phyloP scores from a whole-genome alignment of 2,329 filamentous ascomycete genomes.

The Torrubiellomyces zombiae region DNA sequence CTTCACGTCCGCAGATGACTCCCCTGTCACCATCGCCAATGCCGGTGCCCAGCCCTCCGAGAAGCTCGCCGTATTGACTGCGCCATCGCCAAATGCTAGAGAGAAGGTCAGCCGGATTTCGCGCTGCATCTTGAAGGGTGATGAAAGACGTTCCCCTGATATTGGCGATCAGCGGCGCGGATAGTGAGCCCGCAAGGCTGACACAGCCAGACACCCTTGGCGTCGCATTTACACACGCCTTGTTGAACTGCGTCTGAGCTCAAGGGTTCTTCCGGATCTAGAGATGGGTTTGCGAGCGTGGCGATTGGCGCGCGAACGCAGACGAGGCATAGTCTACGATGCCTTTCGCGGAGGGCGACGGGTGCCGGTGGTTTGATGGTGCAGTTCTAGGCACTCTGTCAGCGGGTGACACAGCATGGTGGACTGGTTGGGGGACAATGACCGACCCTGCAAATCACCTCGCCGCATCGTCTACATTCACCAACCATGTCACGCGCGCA shows the following conservation, averaged over 20 bases:
- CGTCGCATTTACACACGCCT: constrained; percentile 34
- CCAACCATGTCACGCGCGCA: constrained; percentile 82
- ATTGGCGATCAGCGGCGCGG: constrained; percentile 39
- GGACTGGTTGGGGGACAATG: background rate
- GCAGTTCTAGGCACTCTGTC: constrained; percentile 52
- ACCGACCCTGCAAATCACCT: constrained; percentile 66
- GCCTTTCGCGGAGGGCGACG: constrained; percentile 50
- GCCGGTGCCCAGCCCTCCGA: constrained; percentile 67
- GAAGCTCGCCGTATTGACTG: constrained; percentile 64
- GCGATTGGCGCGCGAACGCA: constrained; percentile 59
- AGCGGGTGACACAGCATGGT: constrained; percentile 4
- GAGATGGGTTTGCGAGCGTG: constrained; percentile 27
- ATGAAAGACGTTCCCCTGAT: constrained; percentile 30
- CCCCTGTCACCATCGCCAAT: constrained; percentile 80
- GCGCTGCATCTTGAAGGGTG: background rate
- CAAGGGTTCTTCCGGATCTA: constrained; percentile 29
- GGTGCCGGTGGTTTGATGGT: constrained; percentile 64
- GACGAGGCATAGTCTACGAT: constrained; percentile 63
- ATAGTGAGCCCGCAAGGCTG: constrained; percentile 65
- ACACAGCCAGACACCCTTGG: constrained; percentile 63
- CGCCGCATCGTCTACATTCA: constrained; percentile 63
- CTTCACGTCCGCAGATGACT: constrained; percentile 70
- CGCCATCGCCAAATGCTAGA: constrained; percentile 74
- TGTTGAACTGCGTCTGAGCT: constrained; percentile 38
- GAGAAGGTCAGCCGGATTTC: background rate